These are phyloP conservation scores for Byssochlamys sp. DNA, from an alignment of 2,329 filamentous ascomycete genomes.

Conservation along the genomic window DNA sequence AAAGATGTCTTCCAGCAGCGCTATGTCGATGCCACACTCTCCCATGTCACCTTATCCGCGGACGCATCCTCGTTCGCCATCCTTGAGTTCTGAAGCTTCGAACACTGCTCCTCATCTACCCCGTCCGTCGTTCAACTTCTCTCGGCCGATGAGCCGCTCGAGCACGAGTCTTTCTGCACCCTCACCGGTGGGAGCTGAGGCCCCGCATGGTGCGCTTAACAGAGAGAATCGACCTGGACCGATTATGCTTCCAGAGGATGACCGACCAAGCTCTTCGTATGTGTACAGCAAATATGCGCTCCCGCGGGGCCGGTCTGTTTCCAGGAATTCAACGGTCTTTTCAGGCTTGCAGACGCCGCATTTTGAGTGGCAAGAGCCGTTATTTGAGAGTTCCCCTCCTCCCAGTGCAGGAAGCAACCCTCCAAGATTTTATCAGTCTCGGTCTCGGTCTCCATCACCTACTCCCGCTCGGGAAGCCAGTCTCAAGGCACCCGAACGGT, in stretches of 20 bases:
- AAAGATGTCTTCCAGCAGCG: conserved; percentile 67
- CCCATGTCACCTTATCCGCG: conserved; percentile 55
- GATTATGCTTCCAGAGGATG: conserved; percentile 23
- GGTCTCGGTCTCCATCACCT: conserved; percentile 25
- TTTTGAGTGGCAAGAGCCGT: conserved; percentile 56
- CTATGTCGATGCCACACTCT: conserved; percentile 50
- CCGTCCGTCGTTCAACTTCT: conserved; percentile 83
- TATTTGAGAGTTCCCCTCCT: conserved; percentile 33
- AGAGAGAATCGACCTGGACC: conserved; percentile 20
- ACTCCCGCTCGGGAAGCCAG: conserved; percentile 3
- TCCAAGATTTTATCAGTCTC: conserved; percentile 9
- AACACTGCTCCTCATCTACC: conserved; percentile 50
- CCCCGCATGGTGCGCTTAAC: conserved; percentile 17
- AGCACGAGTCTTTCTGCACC: conserved; percentile 31
- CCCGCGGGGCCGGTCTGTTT: conserved; percentile 69
- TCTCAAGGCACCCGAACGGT: conserved; percentile 17
- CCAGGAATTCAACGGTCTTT: conserved; percentile 56
- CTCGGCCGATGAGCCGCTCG: conserved; percentile 65
- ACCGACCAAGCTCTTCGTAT: conserved; percentile 57
- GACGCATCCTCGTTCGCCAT: conserved; percentile 66
- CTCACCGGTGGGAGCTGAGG: conserved; percentile 18
- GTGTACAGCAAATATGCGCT: conserved; percentile 77
- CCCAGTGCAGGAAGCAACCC: conserved; percentile 15
- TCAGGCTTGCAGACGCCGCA: conserved; percentile 47
- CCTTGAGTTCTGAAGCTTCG: conserved; percentile 72